phyloP scores from a whole-genome alignment of 345 rosid genomes.

The Eucalyptus albens region DNA sequence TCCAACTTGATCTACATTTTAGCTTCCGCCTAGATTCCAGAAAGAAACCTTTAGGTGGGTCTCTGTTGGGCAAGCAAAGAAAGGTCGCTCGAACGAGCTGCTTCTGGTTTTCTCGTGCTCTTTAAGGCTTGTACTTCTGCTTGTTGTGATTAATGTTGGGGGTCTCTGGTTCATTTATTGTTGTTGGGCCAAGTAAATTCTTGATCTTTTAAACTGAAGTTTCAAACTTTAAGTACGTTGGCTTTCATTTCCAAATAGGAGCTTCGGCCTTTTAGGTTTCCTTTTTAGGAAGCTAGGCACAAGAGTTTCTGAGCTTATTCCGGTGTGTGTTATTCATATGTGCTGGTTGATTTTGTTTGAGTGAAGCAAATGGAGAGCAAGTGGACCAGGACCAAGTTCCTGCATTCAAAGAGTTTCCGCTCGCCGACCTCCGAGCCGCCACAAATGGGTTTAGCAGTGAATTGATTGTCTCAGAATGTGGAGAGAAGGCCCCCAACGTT shows the following conservation, averaged over 20 bases:
- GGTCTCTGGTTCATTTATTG: background rate
- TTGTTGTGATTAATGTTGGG: background rate
- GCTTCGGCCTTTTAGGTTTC: background rate
- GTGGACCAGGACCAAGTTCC: slow-evolving; percentile 32
- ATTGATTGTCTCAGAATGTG: slow-evolving; percentile 84
- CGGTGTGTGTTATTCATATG: background rate
- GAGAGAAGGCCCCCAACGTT: slow-evolving; percentile 93
- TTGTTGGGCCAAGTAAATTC: background rate
- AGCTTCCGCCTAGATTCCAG: background rate
- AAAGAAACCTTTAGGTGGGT: background rate
- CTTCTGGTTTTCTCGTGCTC: background rate
- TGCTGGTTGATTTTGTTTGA: background rate
- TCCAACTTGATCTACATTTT: background rate
- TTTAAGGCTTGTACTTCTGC: background rate
- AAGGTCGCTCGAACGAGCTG: background rate
- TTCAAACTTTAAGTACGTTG: background rate
- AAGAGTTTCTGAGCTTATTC: background rate
- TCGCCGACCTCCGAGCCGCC: slow-evolving; percentile 65
- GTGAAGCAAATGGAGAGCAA: slow-evolving; percentile 23
- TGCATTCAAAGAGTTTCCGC: slow-evolving; percentile 57
- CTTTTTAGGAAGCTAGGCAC: background rate
- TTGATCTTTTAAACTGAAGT: background rate
- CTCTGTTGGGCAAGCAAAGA: background rate
- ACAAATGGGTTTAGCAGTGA: slow-evolving; percentile 71
- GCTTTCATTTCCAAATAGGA: background rate